Percentiles rank a stretch among this genome's conserved stretches.
These are phyloP conservation scores for Mucor saturninus DNA, from an alignment of 371 early-diverging fungal species.

Conservation along the genomic window DNA sequence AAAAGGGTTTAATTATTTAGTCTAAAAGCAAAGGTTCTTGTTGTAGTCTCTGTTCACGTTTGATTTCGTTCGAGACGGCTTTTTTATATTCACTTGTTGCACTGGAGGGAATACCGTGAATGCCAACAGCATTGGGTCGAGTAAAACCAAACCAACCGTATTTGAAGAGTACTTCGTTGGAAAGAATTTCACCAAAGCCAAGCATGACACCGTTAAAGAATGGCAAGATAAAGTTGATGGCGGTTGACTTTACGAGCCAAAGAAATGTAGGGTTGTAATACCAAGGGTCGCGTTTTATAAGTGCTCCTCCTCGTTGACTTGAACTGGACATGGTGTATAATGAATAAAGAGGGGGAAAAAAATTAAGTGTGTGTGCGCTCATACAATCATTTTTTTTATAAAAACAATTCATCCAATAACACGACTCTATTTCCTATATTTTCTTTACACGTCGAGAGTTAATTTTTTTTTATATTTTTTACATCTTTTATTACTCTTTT, in stretches of 20 bases:
- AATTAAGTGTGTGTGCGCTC: too few species aligned
- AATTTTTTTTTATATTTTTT: neutral
- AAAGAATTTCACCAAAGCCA: conserved; percentile 84
- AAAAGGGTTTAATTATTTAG: neutral
- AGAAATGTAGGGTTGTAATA: conserved; percentile 51
- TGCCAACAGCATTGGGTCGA: conserved; percentile 33
- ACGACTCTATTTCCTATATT: neutral
- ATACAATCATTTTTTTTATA: too few species aligned
- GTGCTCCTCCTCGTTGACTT: conserved; percentile 8
- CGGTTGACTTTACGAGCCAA: conserved; percentile 50
- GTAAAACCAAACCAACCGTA: conserved; percentile 74
- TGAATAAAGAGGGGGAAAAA: neutral
- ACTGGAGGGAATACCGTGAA: conserved; percentile 40
- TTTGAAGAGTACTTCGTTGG: conserved; percentile 77
- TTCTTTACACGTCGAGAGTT: neutral
- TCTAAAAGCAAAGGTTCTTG: conserved; percentile 3
- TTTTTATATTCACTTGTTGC: conserved; percentile 50
- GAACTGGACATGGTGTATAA: conserved; percentile 6
- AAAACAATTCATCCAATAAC: neutral
- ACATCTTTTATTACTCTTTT: conserved; percentile 7
- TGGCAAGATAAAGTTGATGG: conserved; percentile 70
- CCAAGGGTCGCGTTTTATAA: conserved; percentile 47
- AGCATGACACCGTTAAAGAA: conserved; percentile 83
- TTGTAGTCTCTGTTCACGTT: conserved; percentile 34
- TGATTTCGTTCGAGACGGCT: conserved; percentile 30